Conservation (phyloP, 2,329 filamentous ascomycete species). For the Fusarium neocosmosporiellum region DNA sequence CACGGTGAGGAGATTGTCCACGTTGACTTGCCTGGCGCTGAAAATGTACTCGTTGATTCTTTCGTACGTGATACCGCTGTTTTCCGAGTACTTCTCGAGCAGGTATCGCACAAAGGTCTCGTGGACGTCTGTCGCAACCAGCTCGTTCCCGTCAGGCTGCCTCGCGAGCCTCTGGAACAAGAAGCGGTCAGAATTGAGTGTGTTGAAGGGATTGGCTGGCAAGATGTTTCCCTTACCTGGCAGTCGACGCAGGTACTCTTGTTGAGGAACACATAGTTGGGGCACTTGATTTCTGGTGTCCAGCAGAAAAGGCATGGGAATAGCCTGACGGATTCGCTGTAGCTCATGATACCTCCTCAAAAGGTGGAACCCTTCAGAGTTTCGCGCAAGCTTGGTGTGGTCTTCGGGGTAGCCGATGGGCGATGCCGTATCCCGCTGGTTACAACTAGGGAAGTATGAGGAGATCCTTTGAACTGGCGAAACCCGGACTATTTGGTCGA, state of each 20-base stretch:
- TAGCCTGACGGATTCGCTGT: slow-evolving; percentile 28
- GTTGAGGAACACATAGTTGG: slow-evolving; percentile 41
- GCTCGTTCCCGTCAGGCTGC: slow-evolving; percentile 23
- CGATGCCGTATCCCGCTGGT: not conserved
- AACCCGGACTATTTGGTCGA: not conserved
- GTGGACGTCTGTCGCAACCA: slow-evolving; percentile 36
- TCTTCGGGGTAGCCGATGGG: not conserved
- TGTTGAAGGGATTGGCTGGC: not conserved
- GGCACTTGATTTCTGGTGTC: slow-evolving; percentile 41
- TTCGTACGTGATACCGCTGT: slow-evolving; percentile 38
- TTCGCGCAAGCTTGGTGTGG: not conserved
- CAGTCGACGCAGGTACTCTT: slow-evolving; percentile 40
- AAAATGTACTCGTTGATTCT: slow-evolving; percentile 34
- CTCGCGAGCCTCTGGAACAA: slow-evolving; percentile 17
- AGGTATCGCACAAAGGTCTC: slow-evolving; percentile 41
- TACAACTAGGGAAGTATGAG: not conserved
- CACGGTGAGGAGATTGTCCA: slow-evolving; percentile 36
- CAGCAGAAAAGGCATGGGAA: slow-evolving; percentile 38
- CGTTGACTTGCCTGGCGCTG: slow-evolving; percentile 28
- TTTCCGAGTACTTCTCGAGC: slow-evolving; percentile 38
- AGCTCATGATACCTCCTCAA: slow-evolving; percentile 26
- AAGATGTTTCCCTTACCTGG: slow-evolving; percentile 28
- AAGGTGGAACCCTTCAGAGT: slow-evolving; percentile 3
- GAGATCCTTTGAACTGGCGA: not conserved
- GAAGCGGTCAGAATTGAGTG: slow-evolving; percentile 2